Evolutionary conservation across 1,284 basidiomycete species (phyloP), one percentile per base, ranked within the genome.

Genomic region (Vanrija sp.): DNA sequence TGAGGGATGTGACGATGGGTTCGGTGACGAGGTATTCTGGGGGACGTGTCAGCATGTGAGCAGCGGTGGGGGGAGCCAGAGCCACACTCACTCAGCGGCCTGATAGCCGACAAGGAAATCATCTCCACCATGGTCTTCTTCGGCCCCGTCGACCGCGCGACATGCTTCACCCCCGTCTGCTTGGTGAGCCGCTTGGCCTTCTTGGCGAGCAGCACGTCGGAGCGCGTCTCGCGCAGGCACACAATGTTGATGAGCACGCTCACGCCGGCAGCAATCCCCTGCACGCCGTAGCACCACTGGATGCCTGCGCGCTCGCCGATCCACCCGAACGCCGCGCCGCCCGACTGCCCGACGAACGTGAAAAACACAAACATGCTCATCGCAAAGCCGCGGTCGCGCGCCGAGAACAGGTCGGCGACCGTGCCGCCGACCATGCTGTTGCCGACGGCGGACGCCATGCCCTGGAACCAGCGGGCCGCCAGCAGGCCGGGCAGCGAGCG

Each of bases 171-270:
- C 0, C 78, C 78, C 0, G 75, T 77, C 49, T 74, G 63, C 52
- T 73, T 67, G 0, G 75, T 75, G 16, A 80, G 55, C 14, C 54
- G 50, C 23, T 59, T 61, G 5, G 78, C 78, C 14, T 76, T 65
- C 9, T 74, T 58, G 0, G 68, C 63, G n/a, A 81, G 74, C 19
- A 81, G 65, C n/a, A 79, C 78, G 29, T 80, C 77, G 3, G 73
- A 72, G 21, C 77, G 63, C 38, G 75, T 74, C 49, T 78, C 75
- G 16, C 64, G 59, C 15, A 80, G 67, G 26, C 78, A 58, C 15
- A 75, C 42, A 7, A 62, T 45, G 54, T 69, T 72, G 45, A 72
- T 52, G 6, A 66, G 34, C 42, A 68, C 67, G 8, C 67, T 65
- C 4, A 66, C 18, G 7, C 46, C 67, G 5, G 65, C 62, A 6